Conservation (phyloP, 495 filamentous ascomycete genomes). For the Xylaria telfairii region DNA sequence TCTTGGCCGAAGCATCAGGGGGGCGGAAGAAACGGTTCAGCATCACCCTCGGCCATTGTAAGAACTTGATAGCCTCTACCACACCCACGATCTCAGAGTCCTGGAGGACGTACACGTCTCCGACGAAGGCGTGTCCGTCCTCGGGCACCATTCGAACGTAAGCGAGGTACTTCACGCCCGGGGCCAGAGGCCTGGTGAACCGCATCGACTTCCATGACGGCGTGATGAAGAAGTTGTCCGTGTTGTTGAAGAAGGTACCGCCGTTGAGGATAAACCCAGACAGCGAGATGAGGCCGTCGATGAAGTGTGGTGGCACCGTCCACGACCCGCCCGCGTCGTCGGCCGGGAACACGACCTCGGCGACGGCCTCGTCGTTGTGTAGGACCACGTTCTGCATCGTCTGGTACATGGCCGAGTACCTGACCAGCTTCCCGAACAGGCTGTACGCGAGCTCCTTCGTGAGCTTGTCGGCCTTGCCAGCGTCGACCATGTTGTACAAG, state of each 20-base stretch:
- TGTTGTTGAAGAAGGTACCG: conserved; percentile 54
- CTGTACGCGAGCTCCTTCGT: not conserved
- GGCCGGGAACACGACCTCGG: not conserved
- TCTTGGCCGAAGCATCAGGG: not conserved
- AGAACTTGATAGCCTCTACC: not conserved
- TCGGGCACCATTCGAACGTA: not conserved
- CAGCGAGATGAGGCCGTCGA: not conserved
- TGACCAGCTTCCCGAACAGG: not conserved
- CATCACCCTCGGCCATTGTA: not conserved
- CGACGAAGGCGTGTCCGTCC: not conserved
- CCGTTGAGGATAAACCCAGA: conserved; percentile 75
- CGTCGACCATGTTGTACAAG: not conserved
- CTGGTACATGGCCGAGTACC: not conserved
- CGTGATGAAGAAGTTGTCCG: conserved; percentile 52
- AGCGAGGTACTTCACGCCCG: not conserved
- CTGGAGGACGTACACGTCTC: not conserved
- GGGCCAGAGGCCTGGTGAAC: not conserved
- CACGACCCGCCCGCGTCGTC: not conserved
- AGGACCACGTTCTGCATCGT: not conserved
- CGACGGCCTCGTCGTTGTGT: not conserved
- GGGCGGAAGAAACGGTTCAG: not conserved
- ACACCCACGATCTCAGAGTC: not conserved
- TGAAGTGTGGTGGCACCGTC: not conserved
- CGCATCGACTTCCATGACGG: conserved; percentile 14
- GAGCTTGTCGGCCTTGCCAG: not conserved